Conservation (phyloP, 1,139 yeast genomes). For the Blastobotrys capitulatus region DNA sequence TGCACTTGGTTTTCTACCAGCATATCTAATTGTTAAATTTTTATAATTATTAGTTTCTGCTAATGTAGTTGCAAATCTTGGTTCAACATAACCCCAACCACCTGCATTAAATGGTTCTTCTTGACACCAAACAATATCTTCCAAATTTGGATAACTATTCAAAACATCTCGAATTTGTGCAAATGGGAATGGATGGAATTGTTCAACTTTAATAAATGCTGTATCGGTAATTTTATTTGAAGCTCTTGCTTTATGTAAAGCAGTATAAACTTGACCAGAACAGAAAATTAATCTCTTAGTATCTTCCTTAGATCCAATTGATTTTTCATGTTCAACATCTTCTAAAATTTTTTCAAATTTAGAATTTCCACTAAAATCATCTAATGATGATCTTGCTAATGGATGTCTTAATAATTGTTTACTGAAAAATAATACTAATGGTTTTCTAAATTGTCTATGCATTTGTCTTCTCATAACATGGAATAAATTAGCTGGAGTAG, state of each 20-base stretch:
- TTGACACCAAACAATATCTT: slow-evolving; percentile 91
- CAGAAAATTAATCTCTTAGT: slow-evolving; percentile 78
- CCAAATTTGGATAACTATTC: slow-evolving; percentile 66
- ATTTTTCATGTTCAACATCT: slow-evolving; percentile 64
- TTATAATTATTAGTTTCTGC: slow-evolving; percentile 63
- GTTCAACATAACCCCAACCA: slow-evolving; percentile 66
- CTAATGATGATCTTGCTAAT: slow-evolving; percentile 75
- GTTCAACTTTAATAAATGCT: slow-evolving; percentile 83
- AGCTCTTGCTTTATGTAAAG: slow-evolving; percentile 81
- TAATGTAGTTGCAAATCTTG: slow-evolving; percentile 71
- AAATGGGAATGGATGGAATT: slow-evolving; percentile 95
- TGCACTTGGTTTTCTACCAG: slow-evolving; percentile 96
- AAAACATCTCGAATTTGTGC: slow-evolving; percentile 82
- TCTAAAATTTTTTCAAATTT: slow-evolving; percentile 92
- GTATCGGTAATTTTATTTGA: slow-evolving; percentile 66
- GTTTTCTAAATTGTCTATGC: slow-evolving; percentile 98
- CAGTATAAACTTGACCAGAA: slow-evolving; percentile 89
- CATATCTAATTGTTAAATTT: slow-evolving; percentile 60
- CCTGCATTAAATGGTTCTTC: slow-evolving; percentile 98
- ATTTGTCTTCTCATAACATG: slow-evolving; percentile 95
- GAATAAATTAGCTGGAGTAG: slow-evolving; percentile 93
- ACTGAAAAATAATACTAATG: slow-evolving; percentile 78
- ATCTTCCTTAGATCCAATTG: slow-evolving; percentile 68
- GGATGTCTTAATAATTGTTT: slow-evolving; percentile 94
- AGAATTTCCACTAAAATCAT: slow-evolving; percentile 81